A percentile compares a stretch with the other conserved stretches of the same genome.
These are phyloP conservation scores for Cubamyces lactineus DNA, from an alignment of 768 basidiomycete species.

Conservation along the genomic window DNA sequence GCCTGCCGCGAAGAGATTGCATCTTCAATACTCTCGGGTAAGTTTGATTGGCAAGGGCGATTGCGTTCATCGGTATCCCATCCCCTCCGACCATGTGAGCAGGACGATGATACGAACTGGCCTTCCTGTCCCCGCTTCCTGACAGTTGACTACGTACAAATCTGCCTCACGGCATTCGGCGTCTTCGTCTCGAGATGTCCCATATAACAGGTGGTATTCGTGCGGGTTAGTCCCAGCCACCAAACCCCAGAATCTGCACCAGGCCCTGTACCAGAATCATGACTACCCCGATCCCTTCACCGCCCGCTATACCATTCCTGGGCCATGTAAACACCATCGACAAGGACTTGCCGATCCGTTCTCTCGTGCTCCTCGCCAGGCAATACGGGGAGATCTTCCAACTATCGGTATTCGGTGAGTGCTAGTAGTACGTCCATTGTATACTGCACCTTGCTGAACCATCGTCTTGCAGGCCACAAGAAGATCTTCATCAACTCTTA, in stretches of 20 bases:
- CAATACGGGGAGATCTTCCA: conserved; percentile 49
- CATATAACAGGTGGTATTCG: conserved; percentile 1
- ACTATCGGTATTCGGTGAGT: conserved; percentile 41
- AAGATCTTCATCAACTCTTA: conserved; percentile 39
- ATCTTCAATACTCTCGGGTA: too few relatives aligned
- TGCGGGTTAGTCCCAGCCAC: neutral
- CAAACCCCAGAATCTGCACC: neutral
- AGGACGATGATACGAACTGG: neutral
- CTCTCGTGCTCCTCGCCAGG: conserved; percentile 40
- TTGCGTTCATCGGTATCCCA: neutral
- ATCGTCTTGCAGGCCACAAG: conserved; percentile 29
- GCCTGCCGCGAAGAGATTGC: too few relatives aligned
- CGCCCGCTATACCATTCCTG: conserved; percentile 44
- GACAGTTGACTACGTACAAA: conserved; percentile 1
- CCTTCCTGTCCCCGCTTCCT: neutral
- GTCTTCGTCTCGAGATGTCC: conserved; percentile 1
- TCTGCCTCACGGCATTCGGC: neutral
- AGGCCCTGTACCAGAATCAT: conserved; percentile 22
- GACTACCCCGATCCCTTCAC: conserved; percentile 44
- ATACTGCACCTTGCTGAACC: neutral
- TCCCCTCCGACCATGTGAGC: neutral
- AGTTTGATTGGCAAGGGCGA: too few relatives aligned
- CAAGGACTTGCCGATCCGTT: conserved; percentile 39
- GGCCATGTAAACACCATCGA: conserved; percentile 43
- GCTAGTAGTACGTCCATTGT: neutral